Percentiles rank a stretch among this genome's conserved stretches.
These are phyloP conservation scores for Pythium inflatum DNA, from an alignment of 352 stramenopile genomes.

Conservation along the genomic window DNA sequence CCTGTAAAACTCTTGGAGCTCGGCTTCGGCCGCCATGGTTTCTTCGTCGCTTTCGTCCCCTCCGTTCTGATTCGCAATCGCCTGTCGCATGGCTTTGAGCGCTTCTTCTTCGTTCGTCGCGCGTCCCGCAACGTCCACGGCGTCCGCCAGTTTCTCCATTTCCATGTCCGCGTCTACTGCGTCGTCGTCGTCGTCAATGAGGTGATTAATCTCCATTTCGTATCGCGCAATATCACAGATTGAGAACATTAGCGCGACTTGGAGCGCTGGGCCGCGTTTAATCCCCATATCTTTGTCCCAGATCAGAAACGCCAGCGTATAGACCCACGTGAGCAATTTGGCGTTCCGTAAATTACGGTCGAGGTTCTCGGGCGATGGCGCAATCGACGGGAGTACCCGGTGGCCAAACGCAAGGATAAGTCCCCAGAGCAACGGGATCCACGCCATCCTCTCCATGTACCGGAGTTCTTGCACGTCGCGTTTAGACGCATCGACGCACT, in stretches of 20 bases:
- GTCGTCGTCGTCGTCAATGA: constrained; percentile 66
- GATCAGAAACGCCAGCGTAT: constrained; percentile 62
- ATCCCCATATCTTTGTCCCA: constrained; percentile 73
- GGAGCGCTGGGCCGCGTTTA: constrained; percentile 69
- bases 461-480: constrained; percentile 73
- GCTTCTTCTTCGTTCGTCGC: constrained; percentile 14
- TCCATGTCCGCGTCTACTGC: constrained; percentile 13
- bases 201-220: constrained; percentile 69
- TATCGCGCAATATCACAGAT: constrained; percentile 72
- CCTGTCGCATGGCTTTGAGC: constrained; percentile 32
- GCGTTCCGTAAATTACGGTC: constrained; percentile 66
- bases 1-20: too few species aligned
- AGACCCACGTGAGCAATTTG: constrained; percentile 75
- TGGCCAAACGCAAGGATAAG: constrained; percentile 60
- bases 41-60: neutral
- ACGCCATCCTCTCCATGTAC: constrained; percentile 68
- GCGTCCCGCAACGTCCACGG: constrained; percentile 3
- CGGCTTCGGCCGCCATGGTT: neutral
- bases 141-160: constrained; percentile 18
- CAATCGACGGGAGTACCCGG: constrained; percentile 41
- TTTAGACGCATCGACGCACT: constrained; percentile 48
- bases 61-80: constrained; percentile 5
- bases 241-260: constrained; percentile 73
- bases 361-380: constrained; percentile 62
- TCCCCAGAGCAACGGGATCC: constrained; percentile 53